These are phyloP conservation scores for Solanum paucissectum DNA, from an alignment of 257 asterid species.

Conservation along the genomic window DNA sequence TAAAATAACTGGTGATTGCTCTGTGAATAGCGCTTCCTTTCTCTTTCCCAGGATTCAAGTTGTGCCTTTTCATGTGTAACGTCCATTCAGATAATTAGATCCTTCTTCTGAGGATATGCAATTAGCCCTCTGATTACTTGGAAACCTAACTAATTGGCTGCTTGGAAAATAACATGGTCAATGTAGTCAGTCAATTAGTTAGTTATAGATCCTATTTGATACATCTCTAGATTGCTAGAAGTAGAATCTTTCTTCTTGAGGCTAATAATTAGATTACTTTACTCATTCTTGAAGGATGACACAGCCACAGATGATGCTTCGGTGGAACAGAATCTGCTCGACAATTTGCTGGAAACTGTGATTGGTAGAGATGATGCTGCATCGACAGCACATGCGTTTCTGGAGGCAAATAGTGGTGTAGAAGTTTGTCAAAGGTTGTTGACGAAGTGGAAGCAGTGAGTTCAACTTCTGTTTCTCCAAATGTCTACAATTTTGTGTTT, in stretches of 20 bases:
- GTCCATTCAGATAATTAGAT: not conserved
- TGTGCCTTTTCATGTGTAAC: not conserved
- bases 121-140: not conserved
- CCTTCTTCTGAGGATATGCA: not conserved
- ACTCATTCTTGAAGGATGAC: constrained; percentile 39
- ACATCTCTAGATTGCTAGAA: not conserved
- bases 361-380: constrained; percentile 39
- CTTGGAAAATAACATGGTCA: not conserved
- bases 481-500: not conserved
- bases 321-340: constrained; percentile 44
- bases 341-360: constrained; percentile 38
- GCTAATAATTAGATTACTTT: not conserved
- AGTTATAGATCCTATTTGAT: not conserved
- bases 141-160: not conserved
- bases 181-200: not conserved
- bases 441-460: constrained; percentile 54
- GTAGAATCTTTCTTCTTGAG: not conserved
- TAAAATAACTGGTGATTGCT: not conserved
- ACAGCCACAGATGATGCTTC: constrained; percentile 22
- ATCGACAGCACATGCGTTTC: constrained; percentile 45
- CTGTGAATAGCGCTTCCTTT: not conserved
- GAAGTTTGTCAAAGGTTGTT: constrained; percentile 52
- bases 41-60: not conserved
- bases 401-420: constrained; percentile 49
- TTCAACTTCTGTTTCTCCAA: not conserved